Evolutionary conservation across 768 basidiomycete species (phyloP).

Genomic region (Tricholoma saponaceum): DNA sequence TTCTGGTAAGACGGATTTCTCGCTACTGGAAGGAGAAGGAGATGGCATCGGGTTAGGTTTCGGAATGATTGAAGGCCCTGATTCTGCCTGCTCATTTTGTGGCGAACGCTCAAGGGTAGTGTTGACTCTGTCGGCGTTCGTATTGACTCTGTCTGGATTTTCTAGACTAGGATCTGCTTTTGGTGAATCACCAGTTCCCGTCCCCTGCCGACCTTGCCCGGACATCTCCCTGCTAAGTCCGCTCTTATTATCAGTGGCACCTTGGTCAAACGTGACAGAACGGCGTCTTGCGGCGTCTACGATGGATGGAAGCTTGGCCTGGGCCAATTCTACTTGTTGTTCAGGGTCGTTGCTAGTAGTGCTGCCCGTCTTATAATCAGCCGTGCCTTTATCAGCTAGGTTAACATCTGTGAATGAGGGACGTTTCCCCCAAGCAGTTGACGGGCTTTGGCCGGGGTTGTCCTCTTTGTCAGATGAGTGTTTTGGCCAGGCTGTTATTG

Average conservation of each 20-base stretch:
- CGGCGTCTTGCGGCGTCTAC: neutral
- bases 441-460: neutral
- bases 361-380: neutral
- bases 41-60: neutral
- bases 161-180: neutral
- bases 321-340: neutral
- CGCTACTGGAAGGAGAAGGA: neutral
- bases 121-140: neutral
- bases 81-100: neutral
- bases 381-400: neutral
- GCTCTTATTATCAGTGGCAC: neutral
- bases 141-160: neutral
- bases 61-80: neutral
- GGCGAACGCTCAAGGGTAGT: neutral
- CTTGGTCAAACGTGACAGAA: neutral
- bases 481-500: neutral
- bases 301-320: neutral
- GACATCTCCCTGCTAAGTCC: neutral
- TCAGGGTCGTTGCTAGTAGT: neutral
- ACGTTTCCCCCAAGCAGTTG: neutral
- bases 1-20: constrained; percentile 7
- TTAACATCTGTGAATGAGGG: neutral
- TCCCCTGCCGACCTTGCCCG: neutral
- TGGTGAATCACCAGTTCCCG: neutral
- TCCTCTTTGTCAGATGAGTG: neutral